Evolutionary conservation across 2,329 filamentous ascomycete species (phyloP), one percentile per base, ranked within the genome.

Genomic region (Trichoderma cornu-damae): DNA sequence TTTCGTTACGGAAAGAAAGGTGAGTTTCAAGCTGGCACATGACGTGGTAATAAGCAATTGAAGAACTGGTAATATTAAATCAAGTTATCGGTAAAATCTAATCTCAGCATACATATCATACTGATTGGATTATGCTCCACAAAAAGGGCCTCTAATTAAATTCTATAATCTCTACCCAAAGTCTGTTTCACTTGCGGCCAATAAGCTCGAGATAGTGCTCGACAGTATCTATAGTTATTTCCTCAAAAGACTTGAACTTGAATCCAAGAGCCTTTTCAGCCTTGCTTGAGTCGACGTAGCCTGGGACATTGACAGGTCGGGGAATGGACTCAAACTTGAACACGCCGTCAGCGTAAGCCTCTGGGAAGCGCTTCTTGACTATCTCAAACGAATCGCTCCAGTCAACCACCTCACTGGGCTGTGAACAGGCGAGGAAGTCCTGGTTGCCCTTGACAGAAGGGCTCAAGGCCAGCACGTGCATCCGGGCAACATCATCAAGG

Each of bases 251-350:
- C 30, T 62, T 59, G 40, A 72, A 69, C 53, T 65, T 65, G 47
- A 72, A 65, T 0, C 68, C 70, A 55, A 74, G 68, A 2, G 61
- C 62, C 56, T 68, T 61, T 48, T 72, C 68, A 1, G 70, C 69
- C 50, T 64, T 64, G 8, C 62, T 66, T 6, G 66, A 59, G 53
- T 70, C 67, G 32, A 70, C 49, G 11, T 54, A 42, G n/a, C 57
- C 4, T 6, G 35, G 24, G 2, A 22, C 16, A 9, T 42, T 42
- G 1, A 40, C 20, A 3, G 42, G 52, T n/a, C 42, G 52, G 6
- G 34, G 40, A 35, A 24, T 34, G 18, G 57, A 51, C 28, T 58
- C 46, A n/a, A 60, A 60, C 18, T 59, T 59, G 38, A 61, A 59
- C 0, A 38, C 16, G 28, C 60, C 60, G 4, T 47, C 43, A n/a